Evolutionary conservation across 345 rosid genomes (phyloP).

Genomic region (Stellera chamaejasme): DNA sequence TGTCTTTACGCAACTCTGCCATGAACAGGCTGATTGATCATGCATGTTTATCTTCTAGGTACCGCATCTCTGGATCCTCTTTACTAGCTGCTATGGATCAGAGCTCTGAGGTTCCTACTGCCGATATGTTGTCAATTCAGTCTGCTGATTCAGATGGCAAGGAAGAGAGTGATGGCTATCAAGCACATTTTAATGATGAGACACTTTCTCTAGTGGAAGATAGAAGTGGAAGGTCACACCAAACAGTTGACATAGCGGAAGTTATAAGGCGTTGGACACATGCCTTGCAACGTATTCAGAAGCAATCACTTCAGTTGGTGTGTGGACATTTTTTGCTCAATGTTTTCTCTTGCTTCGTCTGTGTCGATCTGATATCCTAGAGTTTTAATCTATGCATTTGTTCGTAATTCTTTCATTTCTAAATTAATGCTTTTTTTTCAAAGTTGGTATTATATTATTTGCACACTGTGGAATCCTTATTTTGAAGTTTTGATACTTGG

Average conservation of each 20-base stretch:
- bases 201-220: slow-evolving; percentile 67
- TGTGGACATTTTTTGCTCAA: slow-evolving; percentile 13
- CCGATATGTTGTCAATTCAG: slow-evolving; percentile 52
- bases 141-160: slow-evolving; percentile 59
- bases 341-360: no score
- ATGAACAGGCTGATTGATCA: slow-evolving; percentile 7
- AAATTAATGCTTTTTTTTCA: no score
- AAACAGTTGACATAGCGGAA: slow-evolving; percentile 94
- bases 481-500: no score
- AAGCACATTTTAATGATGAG: slow-evolving; percentile 50
- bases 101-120: slow-evolving; percentile 78
- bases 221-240: slow-evolving; percentile 80
- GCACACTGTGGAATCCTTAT: no score
- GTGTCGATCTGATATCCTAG: no score
- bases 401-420: no score
- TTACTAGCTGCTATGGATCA: slow-evolving; percentile 97
- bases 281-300: slow-evolving; percentile 96
- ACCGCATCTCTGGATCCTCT: slow-evolving; percentile 95
- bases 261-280: slow-evolving; percentile 98
- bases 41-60: slow-evolving; percentile 42
- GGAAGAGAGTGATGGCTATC: slow-evolving; percentile 56
- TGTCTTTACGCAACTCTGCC: slow-evolving; percentile 7
- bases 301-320: slow-evolving; percentile 97
- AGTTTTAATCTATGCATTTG: no score
- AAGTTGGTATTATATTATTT: no score